A percentile compares a stretch with the other conserved stretches of the same genome.
Evolutionary conservation across 2,329 filamentous ascomycete species (phyloP).

Genomic region (Coniella vitis): DNA sequence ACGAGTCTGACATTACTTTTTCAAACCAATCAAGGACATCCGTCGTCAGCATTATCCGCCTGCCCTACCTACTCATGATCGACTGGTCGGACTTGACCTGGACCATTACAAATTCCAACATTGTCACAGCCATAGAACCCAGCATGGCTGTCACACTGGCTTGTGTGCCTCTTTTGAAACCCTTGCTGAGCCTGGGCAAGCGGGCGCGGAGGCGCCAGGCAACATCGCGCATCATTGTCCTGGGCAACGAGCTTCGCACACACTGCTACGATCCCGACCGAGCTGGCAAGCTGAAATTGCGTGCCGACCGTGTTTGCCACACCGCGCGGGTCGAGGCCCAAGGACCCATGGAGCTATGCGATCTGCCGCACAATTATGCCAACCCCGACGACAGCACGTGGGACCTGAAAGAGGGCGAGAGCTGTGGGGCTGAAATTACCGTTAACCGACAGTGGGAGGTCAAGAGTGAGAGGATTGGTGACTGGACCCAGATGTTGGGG

Average conservation of each 20-base stretch:
- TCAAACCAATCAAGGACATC: conserved; percentile 23
- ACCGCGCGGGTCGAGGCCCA: background rate
- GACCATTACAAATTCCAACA: conserved; percentile 25
- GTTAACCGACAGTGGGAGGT: background rate
- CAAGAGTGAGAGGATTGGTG: background rate
- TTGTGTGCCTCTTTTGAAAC: conserved; percentile 33
- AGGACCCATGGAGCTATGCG: background rate
- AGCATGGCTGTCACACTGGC: conserved; percentile 30
- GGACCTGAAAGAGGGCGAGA: background rate
- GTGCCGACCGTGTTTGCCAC: background rate
- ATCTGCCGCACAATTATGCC: background rate
- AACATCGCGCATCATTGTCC: background rate
- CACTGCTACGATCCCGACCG: conserved; percentile 1
- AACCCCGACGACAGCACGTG: background rate
- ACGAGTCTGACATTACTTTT: background rate
- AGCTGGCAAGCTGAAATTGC: background rate
- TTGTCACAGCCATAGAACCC: conserved; percentile 32
- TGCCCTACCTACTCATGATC: conserved; percentile 26
- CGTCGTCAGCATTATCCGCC: conserved; percentile 28
- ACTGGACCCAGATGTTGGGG: conserved; percentile 2
- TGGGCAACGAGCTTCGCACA: background rate
- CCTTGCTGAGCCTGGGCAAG: conserved; percentile 25
- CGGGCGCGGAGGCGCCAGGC: background rate
- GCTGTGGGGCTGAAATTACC: background rate
- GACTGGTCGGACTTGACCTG: conserved; percentile 28